Base-by-base conservation (phyloP, 257 asterid genomes). In the Knoxia roxburghii region DNA sequence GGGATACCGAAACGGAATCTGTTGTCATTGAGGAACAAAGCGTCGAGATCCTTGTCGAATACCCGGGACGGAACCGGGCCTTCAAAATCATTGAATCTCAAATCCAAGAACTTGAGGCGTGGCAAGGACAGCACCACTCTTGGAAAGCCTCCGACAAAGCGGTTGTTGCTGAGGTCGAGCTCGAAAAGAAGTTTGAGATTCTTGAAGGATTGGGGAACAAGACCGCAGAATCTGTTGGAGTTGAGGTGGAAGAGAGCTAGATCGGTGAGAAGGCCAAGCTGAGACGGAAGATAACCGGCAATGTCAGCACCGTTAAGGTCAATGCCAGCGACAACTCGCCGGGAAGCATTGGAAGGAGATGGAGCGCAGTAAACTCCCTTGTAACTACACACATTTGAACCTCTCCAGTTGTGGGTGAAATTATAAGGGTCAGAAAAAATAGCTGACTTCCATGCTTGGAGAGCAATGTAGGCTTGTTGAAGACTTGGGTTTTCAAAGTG, bases 251-350 rank as follows among this genome's bases (percentile, higher is more conserved):
- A 75, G 6, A 88, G 78, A 11, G 86, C 96, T 0, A 88, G 86
- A 73, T 88, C 89, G 2, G 87, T 81, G 0, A 88, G 71, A 9
- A 76, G 61, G 20, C 96, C 95, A 29, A 88, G 87, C 70, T 88
- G 87, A 17, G 78, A 26, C 0, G 92, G 91, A 12, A 88, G 83
- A 62, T 75, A 86, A 2, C 95, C 96, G 45, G 95, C 96, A 41
- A 88, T 88, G 52, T 88, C 96, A 0, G 84, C 96, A 29, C 83
- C 85, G 79, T 88, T 88, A 43, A 88, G 85, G 75, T 88, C 96
- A 41, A 88, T 79, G 45, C 94, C 94, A 21, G 96, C 88, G 0
- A 88, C 91, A 3, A 88, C 96, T 49, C 63, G 64, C 58, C 61
- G 50, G 18, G 89, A 76, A 37, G 76, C 40, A 73, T 88, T 79